Evolutionary conservation across 2,329 filamentous ascomycete genomes (phyloP).

Genomic region (Arthrinium phaeospermum): DNA sequence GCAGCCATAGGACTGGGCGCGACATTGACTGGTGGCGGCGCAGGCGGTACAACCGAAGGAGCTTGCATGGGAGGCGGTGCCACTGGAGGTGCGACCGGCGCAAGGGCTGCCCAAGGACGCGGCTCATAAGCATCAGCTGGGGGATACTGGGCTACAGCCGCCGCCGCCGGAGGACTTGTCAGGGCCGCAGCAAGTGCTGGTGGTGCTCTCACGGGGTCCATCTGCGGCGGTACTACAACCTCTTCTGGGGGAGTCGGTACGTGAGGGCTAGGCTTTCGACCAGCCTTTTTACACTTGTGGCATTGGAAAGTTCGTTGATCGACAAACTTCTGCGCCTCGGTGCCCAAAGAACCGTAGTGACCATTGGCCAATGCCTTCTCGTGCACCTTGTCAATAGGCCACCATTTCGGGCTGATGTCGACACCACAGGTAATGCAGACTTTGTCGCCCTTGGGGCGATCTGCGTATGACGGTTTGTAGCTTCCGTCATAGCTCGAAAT

Average conservation of each 20-base stretch:
- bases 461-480: conserved; percentile 42
- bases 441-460: conserved; percentile 46
- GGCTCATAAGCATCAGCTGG: conserved; percentile 3
- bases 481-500: conserved; percentile 45
- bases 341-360: conserved; percentile 54
- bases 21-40: conserved; percentile 28
- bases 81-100: conserved; percentile 19
- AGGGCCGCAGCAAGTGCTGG: conserved; percentile 33
- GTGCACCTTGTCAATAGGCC: conserved; percentile 60
- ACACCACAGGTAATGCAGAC: conserved; percentile 69
- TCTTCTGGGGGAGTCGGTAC: conserved; percentile 35
- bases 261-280: conserved; percentile 49
- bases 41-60: conserved; percentile 31
- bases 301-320: conserved; percentile 71
- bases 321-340: conserved; percentile 64
- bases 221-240: conserved; percentile 32
- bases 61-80: conserved; percentile 34
- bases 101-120: background rate
- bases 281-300: conserved; percentile 72
- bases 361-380: conserved; percentile 60
- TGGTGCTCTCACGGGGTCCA: conserved; percentile 34
- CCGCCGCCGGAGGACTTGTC: conserved; percentile 34
- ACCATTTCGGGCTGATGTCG: conserved; percentile 78
- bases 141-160: conserved; percentile 30
- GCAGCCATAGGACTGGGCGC: conserved; percentile 41